Evolutionary conservation across 768 basidiomycete genomes (phyloP), one percentile per base, ranked within the genome.

Genomic region (Russula olivacea): DNA sequence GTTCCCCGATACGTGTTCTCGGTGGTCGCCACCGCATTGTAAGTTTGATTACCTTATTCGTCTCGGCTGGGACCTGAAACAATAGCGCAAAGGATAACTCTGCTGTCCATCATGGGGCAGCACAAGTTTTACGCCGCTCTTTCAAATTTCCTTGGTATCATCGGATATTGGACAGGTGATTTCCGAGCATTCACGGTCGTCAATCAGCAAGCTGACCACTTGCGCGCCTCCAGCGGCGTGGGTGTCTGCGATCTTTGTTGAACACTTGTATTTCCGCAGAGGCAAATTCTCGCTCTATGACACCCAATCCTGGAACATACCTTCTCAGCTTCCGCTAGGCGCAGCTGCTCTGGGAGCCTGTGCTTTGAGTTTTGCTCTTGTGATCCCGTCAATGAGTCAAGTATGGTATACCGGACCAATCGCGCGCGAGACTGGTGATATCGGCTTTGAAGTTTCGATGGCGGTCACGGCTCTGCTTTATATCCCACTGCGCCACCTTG

Each of bases 1-100:
- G 78, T 90, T 9, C 89, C 89, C 2, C 78, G 88, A 69, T 91
- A 87, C 71, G 74, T 89, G 14, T 85, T 92, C 71, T 80, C 83
- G 6, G 67, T 90, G 14, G 66, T 89, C 54, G 84, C 84, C 6
- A 85, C 81, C 14, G 86, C 81, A 2, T 82, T 89, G 87, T 89
- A 59, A 59, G 84, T 49, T 78, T 28, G 9, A 36, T 65, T 14
- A 12, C 14, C n/a, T 23, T 9, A 30, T n/a, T 19, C 17, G 12
- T 47, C 28, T 45, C 7, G 9, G n/a, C 38, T 36, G 4, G 0
- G 41, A 28, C 19, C 28, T 53, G 40, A 63, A 63, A 40, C 21
- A 30, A n/a, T 30, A 28, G 3, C 8, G 3, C 10, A 58, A 59
- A 89, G 88, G 61, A 75, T 85, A 61, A 79, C 88, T 19, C 85